Base-by-base conservation (phyloP, 108 stramenopile genomes). In the Cylindrotheca closterium region DNA sequence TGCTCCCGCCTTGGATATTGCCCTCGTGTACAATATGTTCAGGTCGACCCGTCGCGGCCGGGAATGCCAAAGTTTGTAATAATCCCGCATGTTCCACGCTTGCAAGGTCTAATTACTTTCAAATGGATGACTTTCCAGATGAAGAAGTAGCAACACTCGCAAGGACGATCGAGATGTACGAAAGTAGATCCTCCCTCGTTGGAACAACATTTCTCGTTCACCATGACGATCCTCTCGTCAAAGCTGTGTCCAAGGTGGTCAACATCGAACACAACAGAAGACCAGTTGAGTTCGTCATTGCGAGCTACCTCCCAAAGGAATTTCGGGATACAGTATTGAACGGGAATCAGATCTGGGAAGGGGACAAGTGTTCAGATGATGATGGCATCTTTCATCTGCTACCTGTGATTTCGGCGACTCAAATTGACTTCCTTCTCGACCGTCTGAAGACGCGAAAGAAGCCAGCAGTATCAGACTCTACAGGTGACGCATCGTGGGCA, bases 371-470 rank as follows among this genome's bases (percentile, higher is more conserved):
- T 19, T 10, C 7, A 15, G 10, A 42, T 30, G 32, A 29, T 3
- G 73, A 74, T 31, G 78, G 78, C 30, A 28, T 69, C 18, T 79
- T 68, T 42, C 68, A 73, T 63, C 18, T 79, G 52, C 30, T 73
- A 29, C 78, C 78, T 17, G 52, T 79, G 4, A 24, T 67, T 18
- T 42, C 30, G 46, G 21, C 7, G 4, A 27, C 4, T 26, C 70
- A 71, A 51, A 55, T 67, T n/a, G 46, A 30, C 1, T 79, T 42
- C 51, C 53, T 79, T 4, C 64, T 74, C 4, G 53, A 62, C 2
- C 47, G 60, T 26, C 69, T 63, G 28, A 68, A 65, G 55, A 51
- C 60, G 45, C 30, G 75, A n/a, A 27, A 55, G 1, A 37, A 69
- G 3, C 21, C 25, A 1, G 24, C 48, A n/a, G 30, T 26, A 15